Evolutionary conservation across 495 filamentous ascomycete species (phyloP), one percentile per base, ranked within the genome.

Genomic region (Xylaria nigripes): DNA sequence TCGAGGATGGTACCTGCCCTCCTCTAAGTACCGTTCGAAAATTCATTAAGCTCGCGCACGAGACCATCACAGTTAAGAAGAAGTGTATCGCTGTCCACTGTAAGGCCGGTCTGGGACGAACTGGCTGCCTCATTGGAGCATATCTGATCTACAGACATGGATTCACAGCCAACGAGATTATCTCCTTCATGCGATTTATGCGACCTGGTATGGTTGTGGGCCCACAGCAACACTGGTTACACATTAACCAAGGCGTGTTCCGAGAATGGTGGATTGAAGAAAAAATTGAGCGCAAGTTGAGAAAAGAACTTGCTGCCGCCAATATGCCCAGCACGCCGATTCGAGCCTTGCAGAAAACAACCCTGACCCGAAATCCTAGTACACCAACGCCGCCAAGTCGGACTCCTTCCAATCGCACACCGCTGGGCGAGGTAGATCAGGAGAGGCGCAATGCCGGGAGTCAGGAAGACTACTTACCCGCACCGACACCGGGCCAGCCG

Each of bases 161-260:
- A n/a, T 99, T 97, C 66, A 97, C 92, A 1, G 93, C 94, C 30
- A 96, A 96, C 66, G 93, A 99, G 69, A 81, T 96, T 60, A 99
- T 99, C 70, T 87, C 93, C 5, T 99, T 89, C 71, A 97, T 99
- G 93, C 84, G 93, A 55, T 99, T 99, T 72, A 99, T 97, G 93
- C 84, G 93, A 30, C 93, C 93, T 0, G 93, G 93, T 19, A 99
- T 99, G 93, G 93, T 99, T 2, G 93, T 99, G 29, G 93, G 93
- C 0, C 93, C 93, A n/a, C 93, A 99, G 63, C 93, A 99, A 69
- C 93, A 99, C 68, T 99, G 93, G 93, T 78, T 99, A 16, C 93
- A 97, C 66, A 83, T 97, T 51, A 96, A 99, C 74, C 93, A 99
- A 72, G 86, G 86, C 12, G 81, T 85, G 19, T 99, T 99, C 82